These are phyloP conservation scores for Alloteropsis angusta DNA, from an alignment of 202 grass and related monocot species.

Conservation along the genomic window DNA sequence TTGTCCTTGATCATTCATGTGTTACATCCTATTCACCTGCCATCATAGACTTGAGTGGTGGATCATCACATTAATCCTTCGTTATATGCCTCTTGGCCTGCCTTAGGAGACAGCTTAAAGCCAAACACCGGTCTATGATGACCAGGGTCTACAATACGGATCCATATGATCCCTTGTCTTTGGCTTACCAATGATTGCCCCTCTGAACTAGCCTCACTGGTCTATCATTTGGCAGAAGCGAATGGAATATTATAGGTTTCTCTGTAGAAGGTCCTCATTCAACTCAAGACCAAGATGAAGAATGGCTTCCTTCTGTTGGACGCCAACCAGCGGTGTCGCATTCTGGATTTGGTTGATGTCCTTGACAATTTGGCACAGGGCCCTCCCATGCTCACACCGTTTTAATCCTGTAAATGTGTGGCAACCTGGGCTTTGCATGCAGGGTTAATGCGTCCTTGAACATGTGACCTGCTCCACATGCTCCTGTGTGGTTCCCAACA, in stretches of 20 bases:
- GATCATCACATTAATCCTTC: not conserved
- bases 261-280: not conserved
- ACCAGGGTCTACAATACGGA: slow-evolving; percentile 8
- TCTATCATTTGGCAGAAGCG: slow-evolving; percentile 1
- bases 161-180: slow-evolving; percentile 10
- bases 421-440: not conserved
- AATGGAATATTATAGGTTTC: not conserved
- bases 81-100: not conserved
- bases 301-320: slow-evolving; percentile 18
- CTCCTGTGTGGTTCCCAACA: not conserved
- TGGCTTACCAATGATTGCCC: slow-evolving; percentile 13
- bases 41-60: slow-evolving; percentile 10
- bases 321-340: not conserved
- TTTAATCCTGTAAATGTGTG: slow-evolving; percentile 3
- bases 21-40: slow-evolving; percentile 7
- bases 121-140: not conserved
- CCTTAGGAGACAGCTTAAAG: slow-evolving; percentile 13
- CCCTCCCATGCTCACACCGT: not conserved
- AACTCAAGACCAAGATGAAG: not conserved
- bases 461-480: slow-evolving; percentile 41
- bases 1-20: slow-evolving; percentile 3
- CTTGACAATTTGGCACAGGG: slow-evolving; percentile 1
- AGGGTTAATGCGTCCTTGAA: not conserved
- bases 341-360: slow-evolving; percentile 14
- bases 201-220: not conserved